Evolutionary conservation across 257 asterid genomes (phyloP), one percentile per base, ranked within the genome.

Genomic region (Solanum rostratum): DNA sequence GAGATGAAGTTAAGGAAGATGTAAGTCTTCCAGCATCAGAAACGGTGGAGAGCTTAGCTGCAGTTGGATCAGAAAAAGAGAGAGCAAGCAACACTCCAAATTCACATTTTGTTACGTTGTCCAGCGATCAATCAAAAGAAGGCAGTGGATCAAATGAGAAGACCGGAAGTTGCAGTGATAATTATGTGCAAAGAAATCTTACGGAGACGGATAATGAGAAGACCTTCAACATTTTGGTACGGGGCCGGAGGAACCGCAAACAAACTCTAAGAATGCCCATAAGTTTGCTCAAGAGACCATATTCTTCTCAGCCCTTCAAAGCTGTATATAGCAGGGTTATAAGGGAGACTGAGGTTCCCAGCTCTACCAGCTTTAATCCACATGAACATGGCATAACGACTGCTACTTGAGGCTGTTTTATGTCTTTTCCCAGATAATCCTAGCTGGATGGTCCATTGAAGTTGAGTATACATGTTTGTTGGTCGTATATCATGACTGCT

Each of bases 241-340:
- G 91, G 91, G 98, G 98, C 86, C 93, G 94, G 88, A 93, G 98
- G 90, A 95, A 93, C 88, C 89, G 90, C 62, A 96, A 90, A 90
- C 99, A 96, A 91, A 91, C 92, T 87, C 79, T 96, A 89, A 88
- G 99, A 87, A 94, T 96, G 97, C 99, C 99, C n/a, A 80, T 93
- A 63, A 96, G 97, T 92, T 88, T 95, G 90, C 97, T 96, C 68
- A 93, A 89, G 89, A 92, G 90, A 85, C 98, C 98, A 57, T 91
- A 93, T 84, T 92, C 91, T 88, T 94, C 99, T 59, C 97, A 93
- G 88, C 86, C 98, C 2, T 96, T 96, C 91, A 95, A 96, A 91
- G 97, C 92, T 88, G 91, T 95, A 84, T 91, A 91, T 86, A 93
- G 97, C 87, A 94, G 98, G 91, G 98, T 95, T 80, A 88, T 95